A percentile compares a stretch with the other conserved stretches of the same genome.
phyloP scores from a whole-genome alignment of 2,329 filamentous ascomycete species.

The Cladophialophora immunda region DNA sequence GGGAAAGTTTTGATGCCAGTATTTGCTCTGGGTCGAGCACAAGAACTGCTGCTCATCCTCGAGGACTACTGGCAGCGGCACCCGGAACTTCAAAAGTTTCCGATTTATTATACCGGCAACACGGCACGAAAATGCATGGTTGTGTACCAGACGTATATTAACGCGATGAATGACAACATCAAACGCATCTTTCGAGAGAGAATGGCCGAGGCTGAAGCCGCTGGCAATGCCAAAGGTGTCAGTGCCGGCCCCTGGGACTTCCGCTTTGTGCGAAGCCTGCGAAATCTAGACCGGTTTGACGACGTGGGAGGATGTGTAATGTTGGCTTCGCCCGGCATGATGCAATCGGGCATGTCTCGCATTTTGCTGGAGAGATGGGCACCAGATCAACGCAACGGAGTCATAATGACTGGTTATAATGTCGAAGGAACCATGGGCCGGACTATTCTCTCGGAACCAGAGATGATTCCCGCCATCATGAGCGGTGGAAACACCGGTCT shows the following conservation, averaged over 20 bases:
- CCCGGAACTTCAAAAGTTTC: constrained; percentile 83
- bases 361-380: constrained; percentile 95
- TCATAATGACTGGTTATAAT: constrained; percentile 97
- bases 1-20: constrained; percentile 94
- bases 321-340: constrained; percentile 97
- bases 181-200: constrained; percentile 92
- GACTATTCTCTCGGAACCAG: constrained; percentile 91
- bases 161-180: constrained; percentile 99
- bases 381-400: constrained; percentile 94
- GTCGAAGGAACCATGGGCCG: constrained; percentile 99
- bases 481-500: constrained; percentile 70
- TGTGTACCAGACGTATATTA: constrained; percentile 97
- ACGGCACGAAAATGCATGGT: constrained; percentile 97
- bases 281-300: constrained; percentile 93
- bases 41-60: constrained; percentile 91
- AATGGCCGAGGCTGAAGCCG: constrained; percentile 87
- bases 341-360: constrained; percentile 93
- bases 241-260: constrained; percentile 89
- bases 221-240: constrained; percentile 76
- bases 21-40: constrained; percentile 90
- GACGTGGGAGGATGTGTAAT: constrained; percentile 96
- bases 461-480: constrained; percentile 94
- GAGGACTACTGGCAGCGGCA: constrained; percentile 98
- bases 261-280: constrained; percentile 88
- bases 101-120: constrained; percentile 97